phyloP scores from a whole-genome alignment of 257 asterid species.

The Nicotiana paniculata region DNA sequence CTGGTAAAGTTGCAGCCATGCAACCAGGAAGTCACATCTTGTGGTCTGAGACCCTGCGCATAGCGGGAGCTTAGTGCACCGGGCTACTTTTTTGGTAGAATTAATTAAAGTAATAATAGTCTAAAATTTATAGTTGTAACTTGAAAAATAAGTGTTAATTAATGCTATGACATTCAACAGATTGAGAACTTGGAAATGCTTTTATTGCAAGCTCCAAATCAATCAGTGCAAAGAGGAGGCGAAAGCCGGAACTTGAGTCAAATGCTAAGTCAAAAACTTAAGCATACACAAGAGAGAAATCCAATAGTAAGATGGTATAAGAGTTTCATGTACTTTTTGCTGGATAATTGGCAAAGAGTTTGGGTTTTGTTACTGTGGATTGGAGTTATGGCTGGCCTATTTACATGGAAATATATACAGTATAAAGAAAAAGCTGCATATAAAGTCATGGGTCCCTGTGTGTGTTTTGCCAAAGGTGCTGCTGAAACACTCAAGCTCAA shows the following conservation, averaged over 20 bases:
- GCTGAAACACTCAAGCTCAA: conserved; percentile 95
- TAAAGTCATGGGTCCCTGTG: conserved; percentile 73
- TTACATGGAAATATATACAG: conserved; percentile 64
- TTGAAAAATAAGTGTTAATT: not conserved
- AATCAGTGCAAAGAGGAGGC: conserved; percentile 41
- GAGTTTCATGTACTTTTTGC: conserved; percentile 49
- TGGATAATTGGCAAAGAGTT: conserved; percentile 87
- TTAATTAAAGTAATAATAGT: not conserved
- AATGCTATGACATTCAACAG: conserved; percentile 26
- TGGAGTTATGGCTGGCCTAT: conserved; percentile 77
- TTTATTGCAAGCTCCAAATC: conserved; percentile 72
- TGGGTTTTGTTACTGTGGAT: conserved; percentile 91
- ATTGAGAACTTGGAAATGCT: conserved; percentile 79
- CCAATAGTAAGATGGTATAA: conserved; percentile 41
- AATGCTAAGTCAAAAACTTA: conserved; percentile 84
- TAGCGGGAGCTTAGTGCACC: too few species aligned
- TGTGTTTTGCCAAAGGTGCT: conserved; percentile 86
- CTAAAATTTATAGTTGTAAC: not conserved
- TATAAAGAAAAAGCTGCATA: conserved; percentile 50
- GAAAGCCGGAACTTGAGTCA: conserved; percentile 77
- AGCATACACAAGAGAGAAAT: conserved; percentile 41
- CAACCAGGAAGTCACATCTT: too few species aligned
- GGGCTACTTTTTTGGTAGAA: not conserved
- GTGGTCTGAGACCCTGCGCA: too few species aligned
- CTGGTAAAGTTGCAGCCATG: too few species aligned